These are phyloP conservation scores for Myxozyma kluyveri DNA, from an alignment of 805 yeast species.

Conservation along the genomic window DNA sequence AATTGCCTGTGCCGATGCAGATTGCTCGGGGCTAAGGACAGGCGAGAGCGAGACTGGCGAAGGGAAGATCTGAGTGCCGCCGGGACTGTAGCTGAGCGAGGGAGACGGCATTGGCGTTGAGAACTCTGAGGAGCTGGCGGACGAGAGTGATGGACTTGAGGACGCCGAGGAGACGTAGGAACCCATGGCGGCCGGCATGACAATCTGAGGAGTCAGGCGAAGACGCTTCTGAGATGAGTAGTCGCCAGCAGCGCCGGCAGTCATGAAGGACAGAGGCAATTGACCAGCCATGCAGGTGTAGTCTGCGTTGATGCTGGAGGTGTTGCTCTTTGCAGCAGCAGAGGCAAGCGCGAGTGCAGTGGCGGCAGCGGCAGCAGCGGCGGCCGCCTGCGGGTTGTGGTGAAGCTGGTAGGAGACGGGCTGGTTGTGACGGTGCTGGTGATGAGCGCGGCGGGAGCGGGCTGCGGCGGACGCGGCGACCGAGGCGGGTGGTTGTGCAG, in stretches of 20 bases:
- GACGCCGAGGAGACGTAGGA: not conserved
- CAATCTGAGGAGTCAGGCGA: constrained; percentile 8
- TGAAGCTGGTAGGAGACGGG: not conserved
- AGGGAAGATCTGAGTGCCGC: constrained; percentile 4
- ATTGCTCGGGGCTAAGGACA: too few species aligned
- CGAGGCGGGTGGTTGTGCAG: not conserved
- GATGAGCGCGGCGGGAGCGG: constrained; percentile 14
- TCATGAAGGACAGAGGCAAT: too few species aligned
- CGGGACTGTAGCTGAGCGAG: constrained; percentile 14
- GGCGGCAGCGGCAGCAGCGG: constrained; percentile 11
- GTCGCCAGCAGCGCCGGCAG: too few species aligned
- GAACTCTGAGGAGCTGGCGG: constrained; percentile 19
- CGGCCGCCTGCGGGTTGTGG: not conserved
- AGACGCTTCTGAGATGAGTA: constrained; percentile 10
- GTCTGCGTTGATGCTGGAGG: constrained; percentile 4
- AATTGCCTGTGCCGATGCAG: too few species aligned
- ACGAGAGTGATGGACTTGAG: constrained; percentile 4
- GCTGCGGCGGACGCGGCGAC: not conserved
- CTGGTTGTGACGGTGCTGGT: constrained; percentile 6
- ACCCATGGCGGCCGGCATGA: not conserved
- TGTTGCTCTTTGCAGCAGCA: not conserved
- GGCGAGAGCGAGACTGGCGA: constrained; percentile 10
- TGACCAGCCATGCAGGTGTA: not conserved
- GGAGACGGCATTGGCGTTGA: constrained; percentile 29
- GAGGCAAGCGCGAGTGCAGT: constrained; percentile 4